Base-by-base conservation (phyloP, 1,284 basidiomycete genomes). In the Filobasidium uniguttulatum region DNA sequence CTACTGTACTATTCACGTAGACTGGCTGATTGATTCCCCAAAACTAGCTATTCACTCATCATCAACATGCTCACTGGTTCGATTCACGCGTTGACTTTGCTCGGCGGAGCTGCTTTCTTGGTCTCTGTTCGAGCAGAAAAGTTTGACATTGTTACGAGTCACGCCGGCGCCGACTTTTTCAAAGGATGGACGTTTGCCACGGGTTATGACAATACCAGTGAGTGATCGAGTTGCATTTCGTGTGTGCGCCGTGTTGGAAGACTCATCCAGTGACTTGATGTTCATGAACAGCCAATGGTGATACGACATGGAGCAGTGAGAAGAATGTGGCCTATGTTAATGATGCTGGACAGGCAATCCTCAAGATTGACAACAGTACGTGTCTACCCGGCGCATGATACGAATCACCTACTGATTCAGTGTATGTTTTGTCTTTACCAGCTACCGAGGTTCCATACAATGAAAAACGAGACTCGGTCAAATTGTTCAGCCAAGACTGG, bases 261-360 rank as follows among this genome's bases (percentile, higher is more conserved):
- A 19, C 23, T 41, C 2, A 22, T 29, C 14, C 37, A 15, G 2
- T 30, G 35, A 44, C 26, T 20, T 43, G 7, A 5, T 19, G 20
- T 38, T 17, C 5, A 5, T 14, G 17, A 20, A 1, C 20, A 46
- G 44, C 52, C 10, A 49, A 47, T 33, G 48, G 48, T 15, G 54
- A 79, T 38, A 46, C 49, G 6, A 45, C 48, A 12, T 56, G 52
- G 49, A 46, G 36, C 20, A 51, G 26, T 12, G 33, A 43, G 29
- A 37, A 43, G 3, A 30, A 44, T 4, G 75, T 85, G 26, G 77
- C 81, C 1, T 83, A 75, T 59, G 74, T 83, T 41, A 77, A 80
- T 49, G 72, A 77, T 56, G 59, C 76, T 0, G 71, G 74, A 5
- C 80, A 79, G 53, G 82, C 81, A 2, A 77, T 85, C 60, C 80